phyloP scores from a whole-genome alignment of 306 rosid genomes.

The Arachis stenosperma region DNA sequence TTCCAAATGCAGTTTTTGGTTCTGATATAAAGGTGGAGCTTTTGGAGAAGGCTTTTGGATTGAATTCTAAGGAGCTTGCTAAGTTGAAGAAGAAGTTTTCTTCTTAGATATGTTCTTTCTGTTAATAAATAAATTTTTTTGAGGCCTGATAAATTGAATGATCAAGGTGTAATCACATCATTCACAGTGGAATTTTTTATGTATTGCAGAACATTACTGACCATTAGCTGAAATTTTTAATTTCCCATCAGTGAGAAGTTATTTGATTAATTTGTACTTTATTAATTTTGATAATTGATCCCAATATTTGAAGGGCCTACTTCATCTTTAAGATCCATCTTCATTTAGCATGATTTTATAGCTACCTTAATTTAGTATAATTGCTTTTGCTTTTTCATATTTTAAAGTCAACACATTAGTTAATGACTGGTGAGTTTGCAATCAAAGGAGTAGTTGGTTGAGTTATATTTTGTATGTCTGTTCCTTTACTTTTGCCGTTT shows the following conservation, averaged over 20 bases:
- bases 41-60: conserved; percentile 86
- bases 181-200: neutral
- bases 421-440: conserved; percentile 2
- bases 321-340: neutral
- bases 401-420: conserved; percentile 3
- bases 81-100: conserved; percentile 67
- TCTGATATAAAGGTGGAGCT: conserved; percentile 78
- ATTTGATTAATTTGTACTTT: conserved; percentile 35
- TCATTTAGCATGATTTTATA: neutral
- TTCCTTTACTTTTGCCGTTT: conserved; percentile 35
- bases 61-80: conserved; percentile 62
- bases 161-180: neutral
- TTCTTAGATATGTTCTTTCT: conserved; percentile 35
- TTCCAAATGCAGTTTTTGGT: conserved; percentile 76
- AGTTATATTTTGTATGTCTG: neutral
- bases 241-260: conserved; percentile 1
- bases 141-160: conserved; percentile 4
- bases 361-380: conserved; percentile 5
- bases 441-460: conserved; percentile 31
- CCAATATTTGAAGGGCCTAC: conserved; percentile 7
- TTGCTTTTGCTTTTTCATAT: conserved; percentile 5
- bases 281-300: conserved; percentile 22
- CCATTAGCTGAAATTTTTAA: conserved; percentile 8
- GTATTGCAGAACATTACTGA: conserved; percentile 6
- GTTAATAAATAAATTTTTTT: no score